Evolutionary conservation across 2,329 filamentous ascomycete species (phyloP).

Genomic region (Rhinocladiella mackenziei): DNA sequence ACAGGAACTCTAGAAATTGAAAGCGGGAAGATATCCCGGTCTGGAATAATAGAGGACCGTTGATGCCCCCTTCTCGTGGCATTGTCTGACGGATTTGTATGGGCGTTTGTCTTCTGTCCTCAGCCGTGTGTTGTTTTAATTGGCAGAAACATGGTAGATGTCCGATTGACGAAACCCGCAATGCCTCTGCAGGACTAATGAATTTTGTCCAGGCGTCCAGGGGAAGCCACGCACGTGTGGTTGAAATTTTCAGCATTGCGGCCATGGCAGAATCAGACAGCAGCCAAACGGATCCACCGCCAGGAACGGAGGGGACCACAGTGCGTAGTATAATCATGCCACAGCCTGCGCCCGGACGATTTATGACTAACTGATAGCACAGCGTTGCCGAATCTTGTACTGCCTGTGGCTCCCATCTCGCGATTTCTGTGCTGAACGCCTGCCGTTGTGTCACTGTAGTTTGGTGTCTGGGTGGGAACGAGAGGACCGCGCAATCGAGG

Average conservation of each 20-base stretch:
- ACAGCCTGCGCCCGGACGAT: slow-evolving; percentile 6
- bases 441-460: too few species aligned
- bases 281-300: background rate
- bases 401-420: slow-evolving; percentile 6
- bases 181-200: background rate
- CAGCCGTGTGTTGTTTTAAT: slow-evolving; percentile 1
- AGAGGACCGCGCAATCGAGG: too few species aligned
- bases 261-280: background rate
- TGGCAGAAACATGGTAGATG: slow-evolving; percentile 1
- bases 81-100: background rate
- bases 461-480: too few species aligned
- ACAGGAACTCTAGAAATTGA: too few species aligned
- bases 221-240: slow-evolving; percentile 7
- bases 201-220: background rate
- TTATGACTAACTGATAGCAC: slow-evolving; percentile 19
- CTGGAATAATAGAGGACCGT: too few species aligned
- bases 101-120: background rate
- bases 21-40: too few species aligned
- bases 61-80: too few species aligned
- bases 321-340: too few species aligned
- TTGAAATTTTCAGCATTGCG: slow-evolving; percentile 9
- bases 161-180: background rate
- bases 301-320: too few species aligned
- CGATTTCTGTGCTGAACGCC: slow-evolving; percentile 3
- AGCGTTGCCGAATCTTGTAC: slow-evolving; percentile 6